Evolutionary conservation across 352 stramenopile genomes (phyloP), one percentile per base, ranked within the genome.

Genomic region (Pythium apleroticum): DNA sequence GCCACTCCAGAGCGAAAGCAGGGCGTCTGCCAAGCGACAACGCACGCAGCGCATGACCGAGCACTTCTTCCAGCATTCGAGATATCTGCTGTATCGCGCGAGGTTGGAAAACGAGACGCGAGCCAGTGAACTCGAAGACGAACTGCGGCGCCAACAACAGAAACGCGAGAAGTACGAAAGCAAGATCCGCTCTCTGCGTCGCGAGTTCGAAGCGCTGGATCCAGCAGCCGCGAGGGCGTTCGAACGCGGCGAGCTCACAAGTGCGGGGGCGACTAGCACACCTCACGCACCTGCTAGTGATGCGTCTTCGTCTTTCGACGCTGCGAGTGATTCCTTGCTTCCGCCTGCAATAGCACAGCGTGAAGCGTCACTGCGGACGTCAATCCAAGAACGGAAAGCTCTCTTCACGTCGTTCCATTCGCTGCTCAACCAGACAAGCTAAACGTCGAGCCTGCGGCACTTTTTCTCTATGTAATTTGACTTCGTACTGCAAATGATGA

Each of bases 61-160:
- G 25, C 74, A 80, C 60, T 37, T 90, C 14, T 80, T 89, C 46
- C 60, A 70, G 25, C 83, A 74, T 45, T 75, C 76, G 30, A 78
- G 72, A 17, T 67, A 68, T 25, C 39, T 82, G 19, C 52, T 89
- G 24, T 55, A 70, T 12, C 66, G 68, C 7, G 72, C 81, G 48
- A 50, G 45, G 22, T 54, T 90, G 33, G 78, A 88, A 22, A 74
- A 73, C 25, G 75, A 89, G 20, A 68, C 85, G 15, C 81, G 75
- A 10, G 68, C 62, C 10, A 53, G 66, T 0, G 75, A 87, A 22
- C 46, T 86, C 31, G 70, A 77, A n/a, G 76, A 88, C 37, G 72
- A 81, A 8, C 72, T 77, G 41, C 60, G 57, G 20, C 43, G 14
- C 15, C 63, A 77, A 24, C 58, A 37, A 10, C 68, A 68, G 19